Evolutionary conservation across 139 green algal genomes (phyloP).

Genomic region (Closterium sp.): DNA sequence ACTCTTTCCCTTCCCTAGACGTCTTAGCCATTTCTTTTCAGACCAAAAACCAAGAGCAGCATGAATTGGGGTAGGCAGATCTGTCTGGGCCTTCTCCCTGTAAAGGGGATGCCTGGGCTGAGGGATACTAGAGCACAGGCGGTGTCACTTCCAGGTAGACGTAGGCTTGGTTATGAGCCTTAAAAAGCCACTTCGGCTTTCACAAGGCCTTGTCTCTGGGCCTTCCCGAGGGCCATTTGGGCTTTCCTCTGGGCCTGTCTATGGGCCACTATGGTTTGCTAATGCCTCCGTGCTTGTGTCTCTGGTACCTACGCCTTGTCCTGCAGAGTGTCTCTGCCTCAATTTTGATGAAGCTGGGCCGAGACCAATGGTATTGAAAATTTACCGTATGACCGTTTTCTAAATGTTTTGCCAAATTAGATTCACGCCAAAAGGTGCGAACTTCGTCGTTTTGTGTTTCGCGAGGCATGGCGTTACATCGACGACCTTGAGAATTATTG

Average conservation of each 20-base stretch:
- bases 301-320: not conserved
- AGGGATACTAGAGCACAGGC: not conserved
- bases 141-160: not conserved
- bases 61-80: not conserved
- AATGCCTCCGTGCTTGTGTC: not conserved
- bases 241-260: not conserved
- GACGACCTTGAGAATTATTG: too few species aligned
- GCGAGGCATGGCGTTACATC: too few species aligned
- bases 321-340: not conserved
- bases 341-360: constrained; percentile 1
- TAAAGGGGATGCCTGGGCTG: too few species aligned
- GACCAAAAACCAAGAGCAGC: not conserved
- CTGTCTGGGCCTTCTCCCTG: not conserved
- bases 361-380: not conserved
- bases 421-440: too few species aligned
- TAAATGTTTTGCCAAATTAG: too few species aligned
- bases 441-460: too few species aligned
- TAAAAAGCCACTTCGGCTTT: not conserved
- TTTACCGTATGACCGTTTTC: too few species aligned
- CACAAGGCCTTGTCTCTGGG: not conserved
- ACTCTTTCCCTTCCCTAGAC: too few species aligned
- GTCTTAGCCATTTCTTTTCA: not conserved
- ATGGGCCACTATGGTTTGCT: not conserved
- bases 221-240: not conserved
- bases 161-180: not conserved